These are phyloP conservation scores for Sclerotinia nivalis DNA, from an alignment of 2,329 filamentous ascomycete genomes.

Conservation along the genomic window DNA sequence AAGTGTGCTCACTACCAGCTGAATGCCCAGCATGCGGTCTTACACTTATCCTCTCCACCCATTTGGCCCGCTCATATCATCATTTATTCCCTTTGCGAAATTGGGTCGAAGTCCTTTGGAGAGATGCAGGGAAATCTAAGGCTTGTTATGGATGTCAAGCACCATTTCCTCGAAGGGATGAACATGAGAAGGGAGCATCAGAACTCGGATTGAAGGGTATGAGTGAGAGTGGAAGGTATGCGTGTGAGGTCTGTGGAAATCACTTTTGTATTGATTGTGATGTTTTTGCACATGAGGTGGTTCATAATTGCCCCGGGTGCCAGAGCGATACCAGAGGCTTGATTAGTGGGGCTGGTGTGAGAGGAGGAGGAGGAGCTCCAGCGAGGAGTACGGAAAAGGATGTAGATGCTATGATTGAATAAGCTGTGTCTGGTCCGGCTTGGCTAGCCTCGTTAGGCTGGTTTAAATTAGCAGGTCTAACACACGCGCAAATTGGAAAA, in stretches of 20 bases:
- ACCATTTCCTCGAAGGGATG: conserved; percentile 28
- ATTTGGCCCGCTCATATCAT: conserved; percentile 89
- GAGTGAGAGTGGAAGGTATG: conserved; percentile 85
- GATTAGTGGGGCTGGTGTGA: not conserved
- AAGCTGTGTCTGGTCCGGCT: not conserved
- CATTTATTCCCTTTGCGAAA: conserved; percentile 88
- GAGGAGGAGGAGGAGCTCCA: not conserved
- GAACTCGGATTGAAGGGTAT: conserved; percentile 57
- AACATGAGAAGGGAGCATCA: conserved; percentile 38
- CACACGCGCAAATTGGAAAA: not conserved
- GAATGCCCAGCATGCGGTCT: conserved; percentile 91
- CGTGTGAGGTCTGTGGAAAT: conserved; percentile 79
- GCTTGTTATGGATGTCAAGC: conserved; percentile 79
- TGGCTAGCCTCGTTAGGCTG: not conserved
- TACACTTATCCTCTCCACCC: conserved; percentile 90
- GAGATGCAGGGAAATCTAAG: conserved; percentile 54
- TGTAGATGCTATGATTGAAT: conserved; percentile 21
- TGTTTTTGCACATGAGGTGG: conserved; percentile 87
- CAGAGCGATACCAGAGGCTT: conserved; percentile 34
- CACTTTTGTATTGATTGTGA: conserved; percentile 99
- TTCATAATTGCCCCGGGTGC: conserved; percentile 96
- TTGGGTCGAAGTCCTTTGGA: conserved; percentile 89
- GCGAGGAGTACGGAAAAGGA: not conserved
- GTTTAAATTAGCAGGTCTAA: not conserved
- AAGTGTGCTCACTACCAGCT: conserved; percentile 85